These are phyloP conservation scores for Fragilariopsis cylindrus DNA, from an alignment of 108 stramenopile genomes.

Conservation along the genomic window DNA sequence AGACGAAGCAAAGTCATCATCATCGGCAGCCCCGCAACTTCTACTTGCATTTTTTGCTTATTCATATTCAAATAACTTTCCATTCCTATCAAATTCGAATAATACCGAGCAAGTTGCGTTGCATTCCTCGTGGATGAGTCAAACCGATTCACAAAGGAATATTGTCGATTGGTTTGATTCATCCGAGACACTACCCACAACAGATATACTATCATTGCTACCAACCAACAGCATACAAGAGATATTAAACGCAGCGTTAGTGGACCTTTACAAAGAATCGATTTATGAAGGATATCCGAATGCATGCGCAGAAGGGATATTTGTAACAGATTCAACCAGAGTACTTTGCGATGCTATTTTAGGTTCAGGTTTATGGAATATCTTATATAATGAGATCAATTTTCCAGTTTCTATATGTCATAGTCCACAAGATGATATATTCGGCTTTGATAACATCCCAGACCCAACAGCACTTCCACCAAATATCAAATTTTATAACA, in stretches of 20 bases:
- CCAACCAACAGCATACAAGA: background rate
- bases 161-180: slow-evolving; percentile 2
- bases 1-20: background rate
- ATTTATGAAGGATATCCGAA: slow-evolving; percentile 2
- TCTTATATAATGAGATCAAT: background rate
- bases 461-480: slow-evolving; percentile 12
- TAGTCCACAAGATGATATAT: slow-evolving; percentile 4
- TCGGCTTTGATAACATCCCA: slow-evolving; percentile 11
- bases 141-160: slow-evolving; percentile 1
- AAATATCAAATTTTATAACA: slow-evolving; percentile 3
- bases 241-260: background rate
- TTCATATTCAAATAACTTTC: slow-evolving; percentile 6
- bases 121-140: background rate
- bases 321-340: background rate
- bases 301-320: background rate
- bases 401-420: slow-evolving; percentile 8
- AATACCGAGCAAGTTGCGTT: background rate
- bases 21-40: background rate
- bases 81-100: slow-evolving; percentile 9
- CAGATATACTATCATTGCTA: background rate
- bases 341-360: slow-evolving; percentile 1
- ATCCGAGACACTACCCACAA: background rate
- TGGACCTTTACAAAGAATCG: background rate
- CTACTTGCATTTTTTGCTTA: slow-evolving; percentile 6
- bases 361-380: background rate